These are phyloP conservation scores for Penicillium parvum DNA, from an alignment of 495 filamentous ascomycete species.

Conservation along the genomic window DNA sequence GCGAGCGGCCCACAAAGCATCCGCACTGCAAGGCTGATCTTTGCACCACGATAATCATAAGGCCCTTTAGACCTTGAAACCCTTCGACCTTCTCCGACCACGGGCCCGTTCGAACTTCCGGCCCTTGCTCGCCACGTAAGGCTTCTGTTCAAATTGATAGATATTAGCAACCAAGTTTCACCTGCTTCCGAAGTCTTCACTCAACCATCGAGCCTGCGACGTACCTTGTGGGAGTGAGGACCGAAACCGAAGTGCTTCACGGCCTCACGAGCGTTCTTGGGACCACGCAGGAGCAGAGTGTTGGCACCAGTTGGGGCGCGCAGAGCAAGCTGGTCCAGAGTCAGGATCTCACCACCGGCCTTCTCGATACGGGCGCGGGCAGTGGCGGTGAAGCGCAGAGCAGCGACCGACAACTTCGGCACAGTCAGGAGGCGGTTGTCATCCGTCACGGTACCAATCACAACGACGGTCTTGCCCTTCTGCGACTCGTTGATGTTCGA, in stretches of 20 bases:
- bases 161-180: neutral
- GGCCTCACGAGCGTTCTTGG: constrained; percentile 95
- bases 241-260: constrained; percentile 99
- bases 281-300: constrained; percentile 89
- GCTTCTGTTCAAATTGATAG: constrained; percentile 57
- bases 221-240: constrained; percentile 92
- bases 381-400: constrained; percentile 91
- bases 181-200: neutral
- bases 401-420: constrained; percentile 88
- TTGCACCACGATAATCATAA: constrained; percentile 13
- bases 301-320: constrained; percentile 90
- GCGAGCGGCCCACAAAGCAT: constrained; percentile 10
- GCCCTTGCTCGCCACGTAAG: constrained; percentile 94
- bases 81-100: constrained; percentile 91
- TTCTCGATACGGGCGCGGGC: constrained; percentile 88
- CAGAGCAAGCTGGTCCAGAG: constrained; percentile 91
- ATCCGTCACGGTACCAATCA: constrained; percentile 92
- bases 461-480: constrained; percentile 84
- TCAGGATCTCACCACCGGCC: constrained; percentile 90
- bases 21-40: constrained; percentile 9
- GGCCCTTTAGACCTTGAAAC: constrained; percentile 91
- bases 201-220: constrained; percentile 17
- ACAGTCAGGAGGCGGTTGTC: constrained; percentile 87
- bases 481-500: constrained; percentile 59
- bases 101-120: constrained; percentile 98